Evolutionary conservation across 768 basidiomycete genomes (phyloP).

Genomic region (Boletus fagicola): DNA sequence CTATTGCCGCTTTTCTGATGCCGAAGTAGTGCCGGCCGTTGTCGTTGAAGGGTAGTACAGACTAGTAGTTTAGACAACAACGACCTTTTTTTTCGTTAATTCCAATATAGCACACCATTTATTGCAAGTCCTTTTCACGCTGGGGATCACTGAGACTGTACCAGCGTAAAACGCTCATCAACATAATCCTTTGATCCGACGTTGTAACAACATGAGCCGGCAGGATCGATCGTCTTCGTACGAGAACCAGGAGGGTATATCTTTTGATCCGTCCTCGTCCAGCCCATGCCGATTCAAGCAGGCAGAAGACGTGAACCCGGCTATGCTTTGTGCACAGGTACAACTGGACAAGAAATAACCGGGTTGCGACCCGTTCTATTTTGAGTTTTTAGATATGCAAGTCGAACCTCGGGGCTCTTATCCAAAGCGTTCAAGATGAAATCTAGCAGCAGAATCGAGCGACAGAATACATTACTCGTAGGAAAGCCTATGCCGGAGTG

Average conservation of each 20-base stretch:
- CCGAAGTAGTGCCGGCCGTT: background rate
- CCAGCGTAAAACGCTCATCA: too few relatives aligned
- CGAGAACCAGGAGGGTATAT: background rate
- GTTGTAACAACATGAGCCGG: background rate
- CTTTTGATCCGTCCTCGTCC: too few relatives aligned
- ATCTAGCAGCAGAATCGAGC: background rate
- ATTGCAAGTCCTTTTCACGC: background rate
- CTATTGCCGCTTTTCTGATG: background rate
- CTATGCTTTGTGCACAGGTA: too few relatives aligned
- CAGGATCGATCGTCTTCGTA: background rate
- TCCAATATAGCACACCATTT: background rate
- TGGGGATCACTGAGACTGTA: background rate
- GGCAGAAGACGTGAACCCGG: too few relatives aligned
- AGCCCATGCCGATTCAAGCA: too few relatives aligned
- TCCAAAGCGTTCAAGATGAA: background rate
- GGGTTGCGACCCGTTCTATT: too few relatives aligned
- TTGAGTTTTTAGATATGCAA: too few relatives aligned
- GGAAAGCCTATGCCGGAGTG: background rate
- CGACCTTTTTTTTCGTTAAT: background rate
- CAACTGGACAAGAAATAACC: too few relatives aligned
- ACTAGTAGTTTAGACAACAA: background rate
- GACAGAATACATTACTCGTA: constrained; percentile 3
- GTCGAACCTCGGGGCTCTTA: background rate
- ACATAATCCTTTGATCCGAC: background rate
- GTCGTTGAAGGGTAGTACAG: background rate